Evolutionary conservation across 2,329 filamentous ascomycete species (phyloP), one percentile per base, ranked within the genome.

Genomic region (Trichoderma pleuroti): DNA sequence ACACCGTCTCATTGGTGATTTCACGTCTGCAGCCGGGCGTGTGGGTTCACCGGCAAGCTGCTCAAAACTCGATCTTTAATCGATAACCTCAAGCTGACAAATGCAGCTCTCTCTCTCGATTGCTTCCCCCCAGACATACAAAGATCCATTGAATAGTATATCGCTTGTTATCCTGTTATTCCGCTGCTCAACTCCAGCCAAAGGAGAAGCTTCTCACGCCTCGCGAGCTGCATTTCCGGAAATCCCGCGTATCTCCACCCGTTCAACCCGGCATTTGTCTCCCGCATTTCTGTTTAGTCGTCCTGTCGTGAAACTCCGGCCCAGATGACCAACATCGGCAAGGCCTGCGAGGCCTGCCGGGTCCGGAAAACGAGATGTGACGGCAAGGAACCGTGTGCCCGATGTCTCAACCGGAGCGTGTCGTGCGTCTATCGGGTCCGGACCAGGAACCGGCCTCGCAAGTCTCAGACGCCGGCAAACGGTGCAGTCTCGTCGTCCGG

Each of bases 281-380:
- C 21, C 39, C 21, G 28, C 26, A 36, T n/a, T 18, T 57, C 8
- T 54, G 28, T 34, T n/a, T 39, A 39, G 18, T 28, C 24, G 18
- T 8, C 49, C 8, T n/a, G 9, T 5, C 6, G 11, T 26, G 21
- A 12, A 56, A 30, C 26, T 32, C 65, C 65, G 54, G 39, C 54
- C 11, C 54, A 32, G 26, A 68, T 68, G 65, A 68, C 65, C 65
- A 68, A 68, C 56, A 68, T 68, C 56, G 65, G 65, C 11, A 68
- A 68, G 32, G 65, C 65, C 39, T 68, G 65, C 56, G 65, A 68
- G 65, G 65, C 65, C 4, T 68, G 65, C 18, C 65, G 65, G 56
- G 56, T 42, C 39, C 65, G 65, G 16, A 68, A 68, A 59, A 68
- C 65, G 56, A 68, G 65, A 32, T 68, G 65, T n/a, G 65, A 68